These are phyloP conservation scores for Selenicereus undatus DNA, from an alignment of 148 eudicot species.

Conservation along the genomic window DNA sequence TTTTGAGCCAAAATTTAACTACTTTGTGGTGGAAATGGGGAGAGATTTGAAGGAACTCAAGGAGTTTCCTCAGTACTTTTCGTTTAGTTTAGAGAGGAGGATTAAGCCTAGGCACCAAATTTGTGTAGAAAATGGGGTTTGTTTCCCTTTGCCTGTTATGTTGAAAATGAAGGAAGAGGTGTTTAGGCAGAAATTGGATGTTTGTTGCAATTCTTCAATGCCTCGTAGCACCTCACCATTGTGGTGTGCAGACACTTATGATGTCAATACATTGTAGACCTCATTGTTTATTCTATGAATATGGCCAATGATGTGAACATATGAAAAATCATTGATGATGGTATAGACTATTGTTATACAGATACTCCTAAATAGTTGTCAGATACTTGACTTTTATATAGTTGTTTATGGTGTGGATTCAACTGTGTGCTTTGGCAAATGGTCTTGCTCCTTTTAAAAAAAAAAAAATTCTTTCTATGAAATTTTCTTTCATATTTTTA, in stretches of 20 bases:
- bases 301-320: background rate
- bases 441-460: background rate
- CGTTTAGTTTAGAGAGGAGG: constrained; percentile 85
- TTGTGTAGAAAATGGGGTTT: constrained; percentile 73
- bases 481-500: background rate
- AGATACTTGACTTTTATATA: background rate
- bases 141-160: constrained; percentile 63
- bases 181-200: constrained; percentile 55
- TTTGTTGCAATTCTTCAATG: constrained; percentile 56
- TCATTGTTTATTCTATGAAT: background rate
- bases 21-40: constrained; percentile 85
- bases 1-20: constrained; percentile 72
- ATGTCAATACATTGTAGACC: constrained; percentile 8
- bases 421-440: background rate
- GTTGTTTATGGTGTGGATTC: background rate
- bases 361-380: background rate
- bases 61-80: constrained; percentile 90
- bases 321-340: background rate
- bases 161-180: constrained; percentile 53
- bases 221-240: constrained; percentile 70
- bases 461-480: background rate
- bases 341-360: background rate
- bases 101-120: constrained; percentile 66
- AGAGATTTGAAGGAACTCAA: constrained; percentile 77
- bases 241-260: constrained; percentile 36